Percentiles rank a stretch among this genome's conserved stretches.
Evolutionary conservation across 805 yeast species (phyloP).

Genomic region (Kurtzmaniella fragi): DNA sequence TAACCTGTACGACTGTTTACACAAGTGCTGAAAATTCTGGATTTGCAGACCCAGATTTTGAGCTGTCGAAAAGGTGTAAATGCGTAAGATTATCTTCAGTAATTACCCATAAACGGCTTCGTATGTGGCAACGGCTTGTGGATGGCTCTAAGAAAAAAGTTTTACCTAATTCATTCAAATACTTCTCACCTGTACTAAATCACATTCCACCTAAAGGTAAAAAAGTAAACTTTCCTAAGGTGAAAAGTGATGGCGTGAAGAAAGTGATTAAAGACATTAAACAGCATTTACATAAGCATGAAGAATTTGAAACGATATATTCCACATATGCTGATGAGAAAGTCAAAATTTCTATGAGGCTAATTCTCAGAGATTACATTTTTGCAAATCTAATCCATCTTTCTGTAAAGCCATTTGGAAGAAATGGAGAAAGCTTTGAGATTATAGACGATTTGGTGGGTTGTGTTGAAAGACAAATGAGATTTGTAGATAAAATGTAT

Average conservation of each 20-base stretch:
- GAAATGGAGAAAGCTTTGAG: neutral
- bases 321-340: no score
- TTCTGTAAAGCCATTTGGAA: no score
- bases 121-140: conserved; percentile 4
- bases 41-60: neutral
- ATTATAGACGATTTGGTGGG: conserved; percentile 9
- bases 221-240: no score
- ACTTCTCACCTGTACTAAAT: no score
- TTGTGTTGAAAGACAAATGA: conserved; percentile 6
- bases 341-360: no score
- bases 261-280: no score
- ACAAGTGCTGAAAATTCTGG: neutral
- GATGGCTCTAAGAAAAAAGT: conserved; percentile 3
- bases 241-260: no score
- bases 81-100: no score
- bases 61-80: no score
- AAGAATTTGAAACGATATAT: no score
- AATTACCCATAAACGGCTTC: conserved; percentile 5
- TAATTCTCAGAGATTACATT: neutral
- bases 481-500: conserved; percentile 9
- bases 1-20: neutral
- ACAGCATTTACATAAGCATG: no score
- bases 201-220: no score
- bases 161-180: neutral
- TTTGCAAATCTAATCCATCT: neutral